Base-by-base conservation (phyloP, 192 early-diverging fungal genomes). In the Haplosporangium gracile region DNA sequence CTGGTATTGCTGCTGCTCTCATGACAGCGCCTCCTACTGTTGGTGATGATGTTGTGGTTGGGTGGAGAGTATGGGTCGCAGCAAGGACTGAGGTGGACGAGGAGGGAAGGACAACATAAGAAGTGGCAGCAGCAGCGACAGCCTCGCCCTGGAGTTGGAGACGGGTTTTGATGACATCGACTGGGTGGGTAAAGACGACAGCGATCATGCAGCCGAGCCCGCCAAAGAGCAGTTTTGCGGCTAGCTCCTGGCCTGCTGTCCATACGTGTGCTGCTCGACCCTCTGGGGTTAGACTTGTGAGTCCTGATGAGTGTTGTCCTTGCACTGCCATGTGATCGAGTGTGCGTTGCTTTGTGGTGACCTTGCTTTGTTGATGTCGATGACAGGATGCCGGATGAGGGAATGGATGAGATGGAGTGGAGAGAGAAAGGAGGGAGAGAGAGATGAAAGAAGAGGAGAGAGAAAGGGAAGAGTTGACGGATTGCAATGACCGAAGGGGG, bases 131-230 rank as follows among this genome's bases (percentile, higher is more conserved):
- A 53, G 16, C 42, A n/a, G 68, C 74, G 11, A 68, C 53, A 18
- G 79, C 76, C 40, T 88, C 88, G 24, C 88, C 88, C 36, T 88
- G 88, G 16, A 88, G 76, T 40, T 88, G 88, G n/a, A 84, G 77
- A 11, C 88, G 83, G 22, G 83, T 83, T 53, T 88, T 88, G 72
- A 88, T 81, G n/a, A 88, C 83, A 84, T 88, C 86, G 38, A 86
- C 76, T 26, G 84, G 84, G 53, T 86, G 73, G 5, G 84, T 86
- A 43, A 86, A 86, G 32, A 86, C 84, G 26, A 86, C 84, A 1
- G 84, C 84, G 16, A 81, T 78, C 78, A 80, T 86, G 45, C 84
- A 86, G 1, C 84, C 84, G 4, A 86, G 42, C 15, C 84, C 84
- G 8, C 84, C 84, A 78, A 86, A 86, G 43, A 86, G 75, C 47